phyloP scores from a whole-genome alignment of 768 basidiomycete species.

The Hemileccinum rubropunctum region DNA sequence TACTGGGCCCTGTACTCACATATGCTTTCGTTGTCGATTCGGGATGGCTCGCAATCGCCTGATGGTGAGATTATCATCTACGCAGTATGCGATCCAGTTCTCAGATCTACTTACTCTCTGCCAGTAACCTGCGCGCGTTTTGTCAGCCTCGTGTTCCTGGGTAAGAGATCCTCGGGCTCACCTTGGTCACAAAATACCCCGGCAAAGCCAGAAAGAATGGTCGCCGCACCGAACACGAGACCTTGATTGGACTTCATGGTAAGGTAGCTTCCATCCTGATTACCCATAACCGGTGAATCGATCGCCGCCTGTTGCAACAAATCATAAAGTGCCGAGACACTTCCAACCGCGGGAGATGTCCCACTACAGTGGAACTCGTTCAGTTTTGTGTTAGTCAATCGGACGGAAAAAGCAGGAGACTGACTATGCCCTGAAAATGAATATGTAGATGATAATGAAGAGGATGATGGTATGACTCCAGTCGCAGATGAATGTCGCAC shows the following conservation, averaged over 20 bases:
- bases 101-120: conserved; percentile 38
- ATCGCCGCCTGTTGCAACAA: conserved; percentile 45
- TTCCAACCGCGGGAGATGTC: conserved; percentile 38
- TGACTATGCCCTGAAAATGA: conserved; percentile 33
- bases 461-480: conserved; percentile 46
- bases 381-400: not conserved
- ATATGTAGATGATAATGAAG: conserved; percentile 39
- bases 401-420: conserved; percentile 3
- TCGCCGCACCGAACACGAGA: conserved; percentile 40
- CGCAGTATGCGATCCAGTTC: not conserved
- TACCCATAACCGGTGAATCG: conserved; percentile 47
- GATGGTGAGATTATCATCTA: not conserved
- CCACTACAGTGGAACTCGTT: conserved; percentile 21
- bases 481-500: conserved; percentile 45
- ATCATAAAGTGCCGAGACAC: conserved; percentile 42
- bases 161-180: conserved; percentile 8
- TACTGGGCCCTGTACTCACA: conserved; percentile 24
- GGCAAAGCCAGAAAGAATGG: conserved; percentile 41
- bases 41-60: conserved; percentile 53
- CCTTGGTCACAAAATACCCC: conserved; percentile 53
- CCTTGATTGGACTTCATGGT: conserved; percentile 54
- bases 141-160: not conserved
- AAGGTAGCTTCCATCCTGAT: conserved; percentile 49
- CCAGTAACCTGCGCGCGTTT: conserved; percentile 43
- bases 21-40: conserved; percentile 51